Evolutionary conservation across 2,329 filamentous ascomycete species (phyloP).

Genomic region (Ophiocordyceps camponoti-floridani): DNA sequence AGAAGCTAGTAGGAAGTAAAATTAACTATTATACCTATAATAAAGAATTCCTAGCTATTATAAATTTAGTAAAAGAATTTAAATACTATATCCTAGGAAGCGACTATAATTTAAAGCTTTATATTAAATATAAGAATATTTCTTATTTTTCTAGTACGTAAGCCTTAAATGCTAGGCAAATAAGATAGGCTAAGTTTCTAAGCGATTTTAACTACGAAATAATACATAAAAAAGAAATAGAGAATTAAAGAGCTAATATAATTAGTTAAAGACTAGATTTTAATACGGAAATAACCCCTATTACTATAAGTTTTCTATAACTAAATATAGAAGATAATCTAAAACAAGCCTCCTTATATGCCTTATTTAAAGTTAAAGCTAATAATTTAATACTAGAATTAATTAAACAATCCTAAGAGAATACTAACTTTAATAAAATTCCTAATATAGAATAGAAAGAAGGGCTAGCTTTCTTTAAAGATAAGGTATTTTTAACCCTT

Average conservation of each 20-base stretch:
- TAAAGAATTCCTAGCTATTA: constrained; percentile 8
- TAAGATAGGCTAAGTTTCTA: neutral
- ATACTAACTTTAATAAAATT: neutral
- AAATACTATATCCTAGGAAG: constrained; percentile 5
- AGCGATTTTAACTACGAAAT: neutral
- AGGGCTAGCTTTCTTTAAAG: neutral
- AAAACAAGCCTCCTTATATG: neutral
- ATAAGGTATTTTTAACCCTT: neutral
- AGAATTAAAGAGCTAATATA: too few relatives aligned
- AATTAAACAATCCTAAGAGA: neutral
- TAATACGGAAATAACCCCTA: neutral
- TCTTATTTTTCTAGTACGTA: neutral
- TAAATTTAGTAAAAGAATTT: constrained; percentile 10
- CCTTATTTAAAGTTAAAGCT: neutral
- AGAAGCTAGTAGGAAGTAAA: constrained; percentile 2
- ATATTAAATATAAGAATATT: constrained; percentile 9
- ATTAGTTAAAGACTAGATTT: neutral
- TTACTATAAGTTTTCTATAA: neutral
- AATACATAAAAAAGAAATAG: neutral
- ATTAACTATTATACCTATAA: constrained; percentile 9
- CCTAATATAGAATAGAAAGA: neutral
- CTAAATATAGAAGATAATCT: neutral
- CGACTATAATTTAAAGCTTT: constrained; percentile 5
- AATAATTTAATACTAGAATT: constrained; percentile 1
- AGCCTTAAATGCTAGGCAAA: neutral